Evolutionary conservation across 441 rosid genomes (phyloP), one percentile per base, ranked within the genome.

Genomic region (Aquilaria agallochum): DNA sequence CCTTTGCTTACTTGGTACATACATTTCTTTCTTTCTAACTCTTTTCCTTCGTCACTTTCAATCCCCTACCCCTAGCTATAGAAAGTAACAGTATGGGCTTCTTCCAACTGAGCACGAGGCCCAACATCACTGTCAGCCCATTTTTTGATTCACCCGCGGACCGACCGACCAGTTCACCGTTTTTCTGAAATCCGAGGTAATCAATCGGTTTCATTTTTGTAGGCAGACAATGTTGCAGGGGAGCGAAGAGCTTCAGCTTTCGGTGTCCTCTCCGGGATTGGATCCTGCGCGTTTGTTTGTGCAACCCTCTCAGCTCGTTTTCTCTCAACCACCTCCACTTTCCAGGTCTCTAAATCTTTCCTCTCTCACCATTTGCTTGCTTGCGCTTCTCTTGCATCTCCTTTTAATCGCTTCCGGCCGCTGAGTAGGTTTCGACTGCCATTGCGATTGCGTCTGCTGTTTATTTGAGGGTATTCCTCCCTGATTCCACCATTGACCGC

Each of bases 1-100:
- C 96, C 61, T 92, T 90, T 11, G 97, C 97, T 68, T 92, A 88
- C 11, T 92, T 88, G 90, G 98, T 92, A 85, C 64, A 57, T 0
- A 2, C 13, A 12, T 20, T 9, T 9, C 5, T 44, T 31, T 11
- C 7, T 42, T 20, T 8, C 33, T 20, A 9, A 45, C 48, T 47
- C 27, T 20, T 20, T 20, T 20, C 27, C 27, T 20, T 20, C 27
- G 27, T 20, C 27, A 20, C 27, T 20, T 20, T 20, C 27, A 20
- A 20, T 20, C 27, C 27, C 27, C 27, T 20, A 20, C 27, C 27
- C 27, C 27, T 20, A 20, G 27, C 27, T 20, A 20, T 20, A 20
- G 27, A 20, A 20, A 20, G 27, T 20, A 20, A 20, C 27, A 20
- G 27, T 20, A 20, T 20, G 27, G 27, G 27, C 27, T 20, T 20